Base-by-base conservation (phyloP, 331 rosid genomes). In the Malus hybrid region DNA sequence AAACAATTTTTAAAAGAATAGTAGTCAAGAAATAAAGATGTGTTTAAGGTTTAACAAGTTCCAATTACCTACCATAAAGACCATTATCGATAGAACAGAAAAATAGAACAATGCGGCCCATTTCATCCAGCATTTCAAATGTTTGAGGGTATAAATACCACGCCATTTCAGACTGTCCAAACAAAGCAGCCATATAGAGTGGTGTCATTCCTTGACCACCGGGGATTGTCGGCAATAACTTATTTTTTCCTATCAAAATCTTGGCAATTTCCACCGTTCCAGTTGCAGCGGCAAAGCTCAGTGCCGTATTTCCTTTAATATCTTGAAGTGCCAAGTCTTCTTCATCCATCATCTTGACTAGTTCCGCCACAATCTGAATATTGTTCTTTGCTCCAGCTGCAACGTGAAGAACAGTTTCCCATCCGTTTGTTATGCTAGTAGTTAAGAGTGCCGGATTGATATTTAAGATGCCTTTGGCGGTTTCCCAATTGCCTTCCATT, bases 401-500 rank as follows among this genome's bases (percentile, higher is more conserved):
- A 42, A 65, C 50, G 50, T 82, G 86, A 10, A 87, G 86, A 10
- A 71, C 60, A 15, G 88, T 84, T 5, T 27, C 36, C 67, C 4
- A 4, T 6, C 71, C 86, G 36, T 57, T 69, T 61, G 84, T 72
- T 78, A 87, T 85, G 36, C 82, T 74, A 0, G 81, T 76, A 0
- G 36, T 46, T 19, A 28, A 19, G 10, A 80, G 65, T 4, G 4
- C 15, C 6, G 0, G 7, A 7, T 87, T 48, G 19, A 1, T 18
- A 3, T 36, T 65, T 68, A 3, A 11, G 22, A 74, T 29, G 8
- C 1, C 2, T 46, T 64, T 6, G 2, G 84, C 76, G 9, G 67
- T 67, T 24, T 65, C 76, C 88, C 91, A 87, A 3, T 87, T 79
- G 4, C 85, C 86, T 46, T 14, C 69, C 15, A 80, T 18, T 10